Base-by-base conservation (phyloP, 441 rosid species). In the Adansonia gregorii region DNA sequence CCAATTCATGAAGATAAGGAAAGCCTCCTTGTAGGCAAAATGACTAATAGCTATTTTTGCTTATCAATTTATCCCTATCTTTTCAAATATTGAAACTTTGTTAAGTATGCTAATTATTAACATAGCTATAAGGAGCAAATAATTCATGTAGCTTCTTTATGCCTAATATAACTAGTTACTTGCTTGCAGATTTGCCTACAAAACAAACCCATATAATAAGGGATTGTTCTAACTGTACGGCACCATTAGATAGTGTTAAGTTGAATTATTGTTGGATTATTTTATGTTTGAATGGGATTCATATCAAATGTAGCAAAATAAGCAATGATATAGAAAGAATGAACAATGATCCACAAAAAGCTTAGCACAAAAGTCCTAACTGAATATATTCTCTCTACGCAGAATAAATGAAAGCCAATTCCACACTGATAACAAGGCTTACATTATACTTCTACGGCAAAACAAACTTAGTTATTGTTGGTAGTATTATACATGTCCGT, bases 121-220 rank as follows among this genome's bases (percentile, higher is more conserved):
- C 8, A 20, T 27, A 71, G 24, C 24, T 52, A 71, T 31, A 71
- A 52, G 60, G 59, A 54, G 64, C n/a, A 71, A 54, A 72, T 71
- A 27, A 71, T 10, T 72, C 31, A 72, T 31, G 64, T 55, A 31
- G 49, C 74, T 27, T 14, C 60, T 41, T 8, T 24, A 15, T 52
- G 74, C 56, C 74, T 51, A 31, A 71, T 52, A 71, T 3, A 70
- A 51, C 22, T 27, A 51, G 45, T 51, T 48, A 11, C 19, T 48
- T 20, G 72, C 54, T 46, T 68, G 48, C 56, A 67, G 56, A 35
- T 67, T 68, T 19, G 9, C 54, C 14, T 17, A 19, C 17, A 15
- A 43, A 19, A 67, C 72, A 67, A 67, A 67, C 52, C 8, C 35
- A 45, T 49, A 67, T 19, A 35, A 19, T 43, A 67, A 45, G 52